Conservation (phyloP, 148 eudicot species). For the Beta vulgaris region DNA sequence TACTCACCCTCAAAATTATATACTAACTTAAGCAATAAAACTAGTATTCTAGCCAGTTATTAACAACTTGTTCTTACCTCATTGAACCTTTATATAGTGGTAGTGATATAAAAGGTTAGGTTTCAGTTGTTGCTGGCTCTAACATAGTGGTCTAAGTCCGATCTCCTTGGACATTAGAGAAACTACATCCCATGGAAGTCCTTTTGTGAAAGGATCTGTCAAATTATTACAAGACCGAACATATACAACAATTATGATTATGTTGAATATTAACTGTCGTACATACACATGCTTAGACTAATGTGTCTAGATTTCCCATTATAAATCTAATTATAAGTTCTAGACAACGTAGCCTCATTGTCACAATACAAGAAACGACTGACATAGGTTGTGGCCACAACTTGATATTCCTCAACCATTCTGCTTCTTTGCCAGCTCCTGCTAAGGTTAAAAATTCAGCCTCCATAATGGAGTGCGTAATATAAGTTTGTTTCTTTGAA, state of each 20-base stretch:
- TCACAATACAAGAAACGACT: constrained; percentile 13
- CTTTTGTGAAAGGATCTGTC: constrained; percentile 23
- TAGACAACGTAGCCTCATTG: constrained; percentile 19
- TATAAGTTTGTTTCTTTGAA: constrained; percentile 21
- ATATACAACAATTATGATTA: constrained; percentile 17
- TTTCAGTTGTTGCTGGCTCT: not conserved
- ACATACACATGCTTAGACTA: constrained; percentile 21
- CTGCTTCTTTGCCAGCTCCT: no score
- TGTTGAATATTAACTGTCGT: constrained; percentile 7
- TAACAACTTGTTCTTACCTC: constrained; percentile 17
- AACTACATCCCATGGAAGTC: constrained; percentile 4
- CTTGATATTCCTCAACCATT: not conserved
- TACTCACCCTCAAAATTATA: not conserved
- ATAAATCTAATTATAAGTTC: constrained; percentile 1
- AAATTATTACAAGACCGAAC: constrained; percentile 20
- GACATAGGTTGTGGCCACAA: constrained; percentile 15
- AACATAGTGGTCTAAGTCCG: constrained; percentile 6
- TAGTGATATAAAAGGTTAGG: not conserved
- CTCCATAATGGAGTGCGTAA: not conserved
- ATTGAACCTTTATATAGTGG: constrained; percentile 10
- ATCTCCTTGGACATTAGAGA: constrained; percentile 13
- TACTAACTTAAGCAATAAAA: not conserved
- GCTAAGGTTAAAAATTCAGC: no score
- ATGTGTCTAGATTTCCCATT: constrained; percentile 23
- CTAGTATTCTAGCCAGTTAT: not conserved